These are phyloP conservation scores for Sporopachydermia quercuum DNA, from an alignment of 805 yeast species.

Conservation along the genomic window DNA sequence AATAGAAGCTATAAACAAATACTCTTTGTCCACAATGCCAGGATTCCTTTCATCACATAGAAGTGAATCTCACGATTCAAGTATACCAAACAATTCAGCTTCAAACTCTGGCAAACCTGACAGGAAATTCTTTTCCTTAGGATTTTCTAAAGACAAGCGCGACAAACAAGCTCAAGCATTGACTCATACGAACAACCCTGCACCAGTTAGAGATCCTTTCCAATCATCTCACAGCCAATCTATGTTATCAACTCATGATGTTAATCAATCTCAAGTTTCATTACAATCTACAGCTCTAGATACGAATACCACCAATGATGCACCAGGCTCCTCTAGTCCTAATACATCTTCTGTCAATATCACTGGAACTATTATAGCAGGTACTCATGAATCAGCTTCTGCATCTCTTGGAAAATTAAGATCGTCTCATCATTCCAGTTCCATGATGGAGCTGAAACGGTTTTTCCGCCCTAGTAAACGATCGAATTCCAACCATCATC, in stretches of 20 bases:
- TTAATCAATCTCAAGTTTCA: not conserved
- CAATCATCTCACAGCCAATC: not conserved
- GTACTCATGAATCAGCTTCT: not conserved
- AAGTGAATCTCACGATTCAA: too few relatives aligned
- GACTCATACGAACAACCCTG: slow-evolving; percentile 1
- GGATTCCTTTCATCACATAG: not conserved
- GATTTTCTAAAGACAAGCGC: not conserved
- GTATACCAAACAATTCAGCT: not conserved
- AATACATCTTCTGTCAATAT: slow-evolving; percentile 1
- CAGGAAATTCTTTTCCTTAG: not conserved
- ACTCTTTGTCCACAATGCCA: too few relatives aligned
- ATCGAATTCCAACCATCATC: slow-evolving; percentile 3
- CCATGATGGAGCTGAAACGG: slow-evolving; percentile 61
- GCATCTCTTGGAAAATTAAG: not conserved
- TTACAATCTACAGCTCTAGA: not conserved
- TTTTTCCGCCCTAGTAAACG: slow-evolving; percentile 45
- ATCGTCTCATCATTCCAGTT: slow-evolving; percentile 10
- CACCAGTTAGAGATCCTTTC: not conserved
- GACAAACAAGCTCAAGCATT: not conserved
- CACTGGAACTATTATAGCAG: not conserved
- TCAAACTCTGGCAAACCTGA: not conserved
- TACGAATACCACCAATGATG: too few relatives aligned
- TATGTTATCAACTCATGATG: not conserved
- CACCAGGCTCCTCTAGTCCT: not conserved
- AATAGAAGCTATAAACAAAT: too few relatives aligned